Evolutionary conservation across 129 eudicot genomes (phyloP).

Genomic region (Flaveria bidentis): DNA sequence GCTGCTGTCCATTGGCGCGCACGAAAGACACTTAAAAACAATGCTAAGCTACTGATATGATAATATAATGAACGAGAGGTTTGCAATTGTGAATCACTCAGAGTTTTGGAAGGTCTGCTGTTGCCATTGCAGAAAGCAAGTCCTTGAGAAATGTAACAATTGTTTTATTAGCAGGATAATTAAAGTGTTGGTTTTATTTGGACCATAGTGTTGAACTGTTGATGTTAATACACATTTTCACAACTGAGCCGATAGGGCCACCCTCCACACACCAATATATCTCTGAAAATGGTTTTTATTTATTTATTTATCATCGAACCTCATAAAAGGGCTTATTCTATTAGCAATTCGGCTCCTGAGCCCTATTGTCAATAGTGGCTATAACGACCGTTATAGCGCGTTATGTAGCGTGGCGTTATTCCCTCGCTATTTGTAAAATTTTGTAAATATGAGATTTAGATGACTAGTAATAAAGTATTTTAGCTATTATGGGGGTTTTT

Average conservation of each 20-base stretch:
- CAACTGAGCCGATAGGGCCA: not conserved
- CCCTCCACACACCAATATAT: not conserved
- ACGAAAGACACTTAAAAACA: conserved; percentile 52
- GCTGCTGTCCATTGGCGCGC: conserved; percentile 88
- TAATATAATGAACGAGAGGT: conserved; percentile 25
- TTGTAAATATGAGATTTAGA: no score
- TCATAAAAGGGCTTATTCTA: not conserved
- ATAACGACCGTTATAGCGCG: no score
- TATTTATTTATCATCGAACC: no score
- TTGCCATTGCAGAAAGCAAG: conserved; percentile 12
- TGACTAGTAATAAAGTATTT: no score
- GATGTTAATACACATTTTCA: not conserved
- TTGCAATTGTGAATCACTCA: conserved; percentile 25
- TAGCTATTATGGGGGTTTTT: no score
- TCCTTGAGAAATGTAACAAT: conserved; percentile 25
- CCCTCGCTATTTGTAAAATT: no score
- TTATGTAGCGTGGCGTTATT: no score
- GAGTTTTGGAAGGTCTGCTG: conserved; percentile 38
- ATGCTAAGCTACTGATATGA: conserved; percentile 30
- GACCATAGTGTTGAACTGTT: not conserved
- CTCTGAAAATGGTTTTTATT: not conserved
- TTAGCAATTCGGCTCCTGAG: not conserved
- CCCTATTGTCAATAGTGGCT: no score
- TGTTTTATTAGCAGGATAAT: conserved; percentile 19
- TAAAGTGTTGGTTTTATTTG: not conserved